Conservation (phyloP, 495 filamentous ascomycete genomes). For the Chaetomium cochliodes region DNA sequence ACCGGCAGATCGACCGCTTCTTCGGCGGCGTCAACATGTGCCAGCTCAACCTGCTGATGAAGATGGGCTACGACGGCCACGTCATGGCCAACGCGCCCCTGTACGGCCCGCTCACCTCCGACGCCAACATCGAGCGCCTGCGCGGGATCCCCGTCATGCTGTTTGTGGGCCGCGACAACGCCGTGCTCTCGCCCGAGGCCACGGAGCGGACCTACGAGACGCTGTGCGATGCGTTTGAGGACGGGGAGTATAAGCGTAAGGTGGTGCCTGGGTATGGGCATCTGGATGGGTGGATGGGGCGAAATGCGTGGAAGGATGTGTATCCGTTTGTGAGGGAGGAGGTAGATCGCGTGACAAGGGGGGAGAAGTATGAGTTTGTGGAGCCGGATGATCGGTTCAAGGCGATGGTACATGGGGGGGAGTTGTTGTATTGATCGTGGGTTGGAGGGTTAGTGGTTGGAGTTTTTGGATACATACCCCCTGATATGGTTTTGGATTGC, state of each 20-base stretch:
- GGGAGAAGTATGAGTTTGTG: slow-evolving; percentile 39
- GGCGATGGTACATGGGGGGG: slow-evolving; percentile 43
- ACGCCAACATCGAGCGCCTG: slow-evolving; percentile 50
- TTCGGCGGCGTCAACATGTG: slow-evolving; percentile 63
- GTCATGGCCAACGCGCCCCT: slow-evolving; percentile 53
- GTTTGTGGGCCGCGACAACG: slow-evolving; percentile 59
- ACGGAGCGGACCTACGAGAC: slow-evolving; percentile 59
- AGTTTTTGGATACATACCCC: slow-evolving; percentile 9
- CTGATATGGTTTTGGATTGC: background rate
- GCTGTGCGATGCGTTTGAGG: slow-evolving; percentile 52
- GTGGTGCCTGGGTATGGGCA: slow-evolving; percentile 65
- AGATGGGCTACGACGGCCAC: slow-evolving; percentile 52
- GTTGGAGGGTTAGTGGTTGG: background rate
- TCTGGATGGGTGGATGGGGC: slow-evolving; percentile 66
- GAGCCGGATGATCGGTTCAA: slow-evolving; percentile 45
- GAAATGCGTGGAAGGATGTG: slow-evolving; percentile 60
- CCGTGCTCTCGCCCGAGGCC: slow-evolving; percentile 57
- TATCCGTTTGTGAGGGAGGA: slow-evolving; percentile 59
- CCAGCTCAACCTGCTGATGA: slow-evolving; percentile 56
- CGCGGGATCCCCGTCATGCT: slow-evolving; percentile 57
- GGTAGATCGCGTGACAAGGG: slow-evolving; percentile 50
- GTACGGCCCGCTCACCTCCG: slow-evolving; percentile 44
- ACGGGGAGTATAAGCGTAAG: slow-evolving; percentile 50
- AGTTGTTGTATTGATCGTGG: slow-evolving; percentile 37
- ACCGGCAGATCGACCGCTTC: slow-evolving; percentile 60